phyloP scores from a whole-genome alignment of 1,139 yeast species.

The Candida anutae region DNA sequence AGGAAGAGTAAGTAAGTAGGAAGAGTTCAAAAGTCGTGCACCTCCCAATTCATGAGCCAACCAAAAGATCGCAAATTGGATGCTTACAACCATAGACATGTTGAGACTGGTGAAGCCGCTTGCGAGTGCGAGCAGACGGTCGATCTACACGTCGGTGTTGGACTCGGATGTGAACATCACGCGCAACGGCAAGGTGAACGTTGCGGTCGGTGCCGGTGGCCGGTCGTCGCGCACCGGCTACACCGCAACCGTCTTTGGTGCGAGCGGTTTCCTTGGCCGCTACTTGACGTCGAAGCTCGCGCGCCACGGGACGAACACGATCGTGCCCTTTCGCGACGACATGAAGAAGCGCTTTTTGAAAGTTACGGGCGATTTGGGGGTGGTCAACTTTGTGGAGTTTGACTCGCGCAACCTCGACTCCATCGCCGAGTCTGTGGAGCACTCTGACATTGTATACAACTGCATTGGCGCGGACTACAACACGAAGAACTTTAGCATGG shows the following conservation, averaged over 20 bases:
- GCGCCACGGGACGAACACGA: constrained; percentile 70
- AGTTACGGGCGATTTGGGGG: constrained; percentile 83
- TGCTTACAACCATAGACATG: too few species aligned
- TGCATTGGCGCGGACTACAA: constrained; percentile 71
- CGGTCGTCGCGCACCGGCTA: constrained; percentile 86
- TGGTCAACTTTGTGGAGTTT: constrained; percentile 75
- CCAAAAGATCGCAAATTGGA: too few species aligned
- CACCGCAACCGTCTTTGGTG: constrained; percentile 86
- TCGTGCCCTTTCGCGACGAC: constrained; percentile 77
- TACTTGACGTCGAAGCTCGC: constrained; percentile 67
- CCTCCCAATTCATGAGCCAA: too few species aligned
- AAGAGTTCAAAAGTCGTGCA: too few species aligned
- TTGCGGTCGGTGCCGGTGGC: constrained; percentile 71
- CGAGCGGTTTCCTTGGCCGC: constrained; percentile 73
- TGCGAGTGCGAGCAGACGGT: too few species aligned
- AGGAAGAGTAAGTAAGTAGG: too few species aligned
- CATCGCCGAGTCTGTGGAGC: constrained; percentile 70
- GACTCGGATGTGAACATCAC: constrained; percentile 67
- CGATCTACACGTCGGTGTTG: constrained; percentile 35
- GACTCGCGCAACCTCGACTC: constrained; percentile 74
- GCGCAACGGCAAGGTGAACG: constrained; percentile 63
- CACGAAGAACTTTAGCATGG: constrained; percentile 77
- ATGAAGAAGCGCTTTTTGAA: constrained; percentile 73
- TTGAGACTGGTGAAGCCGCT: too few species aligned
- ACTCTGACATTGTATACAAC: constrained; percentile 78